phyloP scores from a whole-genome alignment of 2,329 filamentous ascomycete genomes.

The Calonectria henricotiae region DNA sequence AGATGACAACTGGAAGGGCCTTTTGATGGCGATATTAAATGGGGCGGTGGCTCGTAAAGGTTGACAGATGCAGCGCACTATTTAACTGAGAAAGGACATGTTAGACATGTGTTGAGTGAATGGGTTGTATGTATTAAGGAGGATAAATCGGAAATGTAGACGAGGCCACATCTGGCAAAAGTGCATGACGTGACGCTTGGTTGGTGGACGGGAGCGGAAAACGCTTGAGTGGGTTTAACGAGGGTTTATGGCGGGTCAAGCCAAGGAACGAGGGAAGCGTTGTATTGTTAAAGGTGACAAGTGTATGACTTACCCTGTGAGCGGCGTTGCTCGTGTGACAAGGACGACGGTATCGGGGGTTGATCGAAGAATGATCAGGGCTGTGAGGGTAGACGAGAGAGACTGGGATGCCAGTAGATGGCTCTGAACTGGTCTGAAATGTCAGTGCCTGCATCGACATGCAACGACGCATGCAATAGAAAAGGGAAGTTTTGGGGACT shows the following conservation, averaged over 20 bases:
- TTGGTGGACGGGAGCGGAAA: constrained; percentile 2
- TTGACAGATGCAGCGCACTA: constrained; percentile 43
- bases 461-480: constrained; percentile 40
- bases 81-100: constrained; percentile 31
- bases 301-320: constrained; percentile 45
- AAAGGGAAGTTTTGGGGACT: constrained; percentile 31
- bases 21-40: constrained; percentile 41
- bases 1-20: constrained; percentile 43
- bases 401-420: constrained; percentile 46
- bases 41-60: constrained; percentile 36
- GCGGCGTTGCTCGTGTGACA: constrained; percentile 44
- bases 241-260: constrained; percentile 37
- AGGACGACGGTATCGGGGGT: constrained; percentile 37
- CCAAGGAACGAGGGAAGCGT: constrained; percentile 26
- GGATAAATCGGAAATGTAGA: constrained; percentile 33
- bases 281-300: constrained; percentile 27
- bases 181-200: constrained; percentile 48
- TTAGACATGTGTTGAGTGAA: constrained; percentile 29
- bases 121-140: constrained; percentile 18
- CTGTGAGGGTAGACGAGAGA: constrained; percentile 40
- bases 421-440: constrained; percentile 45
- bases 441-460: constrained; percentile 46
- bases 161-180: constrained; percentile 44
- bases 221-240: neutral
- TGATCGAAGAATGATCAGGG: constrained; percentile 37